Conservation (phyloP, 345 rosid species). For the Syzygium aqueum region DNA sequence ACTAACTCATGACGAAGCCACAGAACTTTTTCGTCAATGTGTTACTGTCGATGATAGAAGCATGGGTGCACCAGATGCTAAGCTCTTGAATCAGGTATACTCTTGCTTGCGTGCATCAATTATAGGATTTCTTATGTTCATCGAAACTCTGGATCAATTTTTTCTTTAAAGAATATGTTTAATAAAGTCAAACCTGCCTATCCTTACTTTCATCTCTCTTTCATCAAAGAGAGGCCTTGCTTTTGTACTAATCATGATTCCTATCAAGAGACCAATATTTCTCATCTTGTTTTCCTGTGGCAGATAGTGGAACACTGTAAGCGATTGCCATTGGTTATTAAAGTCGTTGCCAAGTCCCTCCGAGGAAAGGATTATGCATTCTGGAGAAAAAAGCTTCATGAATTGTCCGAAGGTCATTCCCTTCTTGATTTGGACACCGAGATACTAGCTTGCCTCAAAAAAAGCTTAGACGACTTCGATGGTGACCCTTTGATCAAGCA, state of each 20-base stretch:
- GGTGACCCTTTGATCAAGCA: conserved; percentile 11
- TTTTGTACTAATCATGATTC: not conserved
- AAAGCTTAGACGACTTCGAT: conserved; percentile 33
- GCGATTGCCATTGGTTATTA: conserved; percentile 46
- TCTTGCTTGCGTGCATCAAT: not conserved
- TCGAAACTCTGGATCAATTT: not conserved
- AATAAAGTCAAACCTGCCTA: not conserved
- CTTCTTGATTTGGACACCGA: conserved; percentile 11
- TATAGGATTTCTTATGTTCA: not conserved
- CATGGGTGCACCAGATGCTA: not conserved
- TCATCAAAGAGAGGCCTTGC: not conserved
- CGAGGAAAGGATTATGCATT: conserved; percentile 7
- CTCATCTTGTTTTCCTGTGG: not conserved
- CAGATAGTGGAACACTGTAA: conserved; percentile 50
- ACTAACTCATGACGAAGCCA: conserved; percentile 1
- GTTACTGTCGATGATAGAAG: not conserved
- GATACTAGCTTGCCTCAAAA: conserved; percentile 29
- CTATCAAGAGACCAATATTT: not conserved
- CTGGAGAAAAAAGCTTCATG: conserved; percentile 20
- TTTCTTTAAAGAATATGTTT: not conserved
- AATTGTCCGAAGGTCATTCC: conserved; percentile 15
- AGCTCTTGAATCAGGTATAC: not conserved
- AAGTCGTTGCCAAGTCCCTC: conserved; percentile 43
- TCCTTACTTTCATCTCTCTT: not conserved
- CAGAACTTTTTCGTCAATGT: not conserved